These are phyloP conservation scores for Trichoderma sp. DNA, from an alignment of 2,329 filamentous ascomycete genomes.

Conservation along the genomic window DNA sequence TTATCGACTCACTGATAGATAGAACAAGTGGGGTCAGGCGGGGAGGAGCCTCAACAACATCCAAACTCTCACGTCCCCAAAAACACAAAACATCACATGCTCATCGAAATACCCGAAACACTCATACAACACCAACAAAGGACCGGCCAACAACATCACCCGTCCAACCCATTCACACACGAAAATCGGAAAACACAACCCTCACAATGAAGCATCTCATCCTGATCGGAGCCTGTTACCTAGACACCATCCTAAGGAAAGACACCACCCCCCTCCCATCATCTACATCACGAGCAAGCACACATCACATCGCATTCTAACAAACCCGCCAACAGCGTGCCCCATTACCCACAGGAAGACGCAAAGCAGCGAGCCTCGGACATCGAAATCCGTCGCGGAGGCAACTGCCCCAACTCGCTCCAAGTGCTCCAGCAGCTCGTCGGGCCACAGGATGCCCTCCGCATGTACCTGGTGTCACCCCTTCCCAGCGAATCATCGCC, in stretches of 20 bases:
- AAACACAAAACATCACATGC: background rate
- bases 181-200: background rate
- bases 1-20: background rate
- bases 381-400: conserved; percentile 60
- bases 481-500: conserved; percentile 53
- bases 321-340: conserved; percentile 47
- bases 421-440: conserved; percentile 67
- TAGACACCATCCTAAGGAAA: conserved; percentile 67
- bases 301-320: background rate
- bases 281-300: background rate
- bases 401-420: conserved; percentile 69
- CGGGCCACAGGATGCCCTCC: conserved; percentile 25
- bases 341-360: conserved; percentile 67
- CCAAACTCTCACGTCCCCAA: background rate
- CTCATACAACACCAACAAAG: background rate
- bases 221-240: conserved; percentile 64
- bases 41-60: background rate
- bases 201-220: conserved; percentile 53
- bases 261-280: conserved; percentile 22
- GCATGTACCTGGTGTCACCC: conserved; percentile 46
- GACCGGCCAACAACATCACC: background rate
- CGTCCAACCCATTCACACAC: background rate
- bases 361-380: conserved; percentile 65
- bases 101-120: background rate
- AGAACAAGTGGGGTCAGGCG: background rate